These are phyloP conservation scores for Periconia digitata DNA, from an alignment of 2,329 filamentous ascomycete genomes.

Conservation along the genomic window DNA sequence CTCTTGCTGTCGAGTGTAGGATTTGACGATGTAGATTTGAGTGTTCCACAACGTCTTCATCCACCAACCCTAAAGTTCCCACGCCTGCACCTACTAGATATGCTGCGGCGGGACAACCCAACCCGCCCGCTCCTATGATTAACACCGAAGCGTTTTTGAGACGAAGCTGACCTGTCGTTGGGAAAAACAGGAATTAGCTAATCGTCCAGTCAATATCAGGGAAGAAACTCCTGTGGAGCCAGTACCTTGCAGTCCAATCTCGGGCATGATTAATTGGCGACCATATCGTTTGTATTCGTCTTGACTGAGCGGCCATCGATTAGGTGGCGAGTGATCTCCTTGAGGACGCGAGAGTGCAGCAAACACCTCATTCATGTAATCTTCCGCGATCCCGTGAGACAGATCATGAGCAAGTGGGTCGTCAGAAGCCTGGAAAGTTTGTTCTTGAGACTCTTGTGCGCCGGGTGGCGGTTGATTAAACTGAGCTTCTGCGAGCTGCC, in stretches of 20 bases:
- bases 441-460: conserved; percentile 19
- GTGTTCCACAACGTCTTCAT: conserved; percentile 82
- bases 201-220: neutral
- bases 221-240: too few relatives aligned
- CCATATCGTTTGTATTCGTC: conserved; percentile 87
- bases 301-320: conserved; percentile 65
- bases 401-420: conserved; percentile 39
- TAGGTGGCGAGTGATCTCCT: conserved; percentile 8
- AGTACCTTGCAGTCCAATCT: conserved; percentile 76
- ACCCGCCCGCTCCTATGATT: conserved; percentile 81
- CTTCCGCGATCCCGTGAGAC: conserved; percentile 45
- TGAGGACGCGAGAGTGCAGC: conserved; percentile 34
- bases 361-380: conserved; percentile 47
- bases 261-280: conserved; percentile 84
- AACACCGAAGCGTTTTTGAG: conserved; percentile 72
- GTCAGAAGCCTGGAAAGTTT: conserved; percentile 15
- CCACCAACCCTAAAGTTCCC: conserved; percentile 78
- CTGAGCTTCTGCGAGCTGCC: conserved; percentile 48
- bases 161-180: conserved; percentile 68
- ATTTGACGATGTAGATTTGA: conserved; percentile 95
- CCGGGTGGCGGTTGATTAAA: conserved; percentile 27
- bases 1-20: conserved; percentile 69
- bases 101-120: conserved; percentile 89
- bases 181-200: conserved; percentile 1
- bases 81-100: conserved; percentile 91